Base-by-base conservation (phyloP, 106 monocot genomes). In the Dioscorea dumetorum region DNA sequence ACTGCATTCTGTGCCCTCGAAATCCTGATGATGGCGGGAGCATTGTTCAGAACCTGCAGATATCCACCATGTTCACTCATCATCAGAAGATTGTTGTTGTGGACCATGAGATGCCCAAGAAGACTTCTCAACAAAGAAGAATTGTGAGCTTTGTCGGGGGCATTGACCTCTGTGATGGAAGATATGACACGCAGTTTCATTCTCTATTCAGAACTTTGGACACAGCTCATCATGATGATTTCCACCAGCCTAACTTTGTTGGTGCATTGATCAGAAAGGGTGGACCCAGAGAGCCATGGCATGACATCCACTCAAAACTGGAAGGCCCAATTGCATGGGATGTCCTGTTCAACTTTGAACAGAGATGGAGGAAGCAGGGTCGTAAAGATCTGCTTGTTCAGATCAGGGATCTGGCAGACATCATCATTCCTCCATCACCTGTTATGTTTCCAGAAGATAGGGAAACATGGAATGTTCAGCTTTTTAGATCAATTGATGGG, bases 271-370 rank as follows among this genome's bases (percentile, higher is more conserved):
- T 83, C 28, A 65, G 8, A 10, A 85, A 85, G 50, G 89, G 89
- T 17, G 89, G 85, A 19, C 89, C 89, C 0, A 77, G 89, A 66
- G 85, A 90, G 61, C 89, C 89, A 34, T 90, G 89, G 89, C 89
- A 90, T 33, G 89, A 85, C 34, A 80, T 90, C 52, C 89, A 90
- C 34, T 74, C 72, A 13, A 67, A 69, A 19, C 63, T 90, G 10
- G 89, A 90, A 72, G 89, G 89, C 0, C 77, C 82, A 23, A 59
- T 80, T 51, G 89, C 89, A 14, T 85, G 85, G 82, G 89, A 85
- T 57, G 88, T 89, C 50, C 68, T 89, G 21, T 81, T 33, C 67
- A 89, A 89, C 50, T 90, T 85, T 58, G 82, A 90, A 77, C 80
- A 85, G 57, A 77, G 89, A 58, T 89, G 88, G 88, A 70, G 82